phyloP scores from a whole-genome alignment of 2,329 filamentous ascomycete species.

The Cercospora brassicicola region DNA sequence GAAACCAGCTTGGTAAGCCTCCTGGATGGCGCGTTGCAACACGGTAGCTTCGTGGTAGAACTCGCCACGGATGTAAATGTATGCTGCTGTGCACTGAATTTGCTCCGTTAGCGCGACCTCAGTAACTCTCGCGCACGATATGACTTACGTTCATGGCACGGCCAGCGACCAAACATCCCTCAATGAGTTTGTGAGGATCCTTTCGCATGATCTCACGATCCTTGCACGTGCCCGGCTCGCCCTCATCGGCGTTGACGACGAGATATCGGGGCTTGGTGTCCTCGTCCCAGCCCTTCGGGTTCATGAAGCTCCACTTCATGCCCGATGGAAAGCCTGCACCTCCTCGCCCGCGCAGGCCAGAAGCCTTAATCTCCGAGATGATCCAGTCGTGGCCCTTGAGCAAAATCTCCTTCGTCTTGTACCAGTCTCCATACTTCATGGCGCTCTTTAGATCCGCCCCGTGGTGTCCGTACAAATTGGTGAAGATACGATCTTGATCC shows the following conservation, averaged over 20 bases:
- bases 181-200: slow-evolving; percentile 97
- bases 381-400: slow-evolving; percentile 98
- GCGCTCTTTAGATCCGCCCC: slow-evolving; percentile 88
- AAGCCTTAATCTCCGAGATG: slow-evolving; percentile 95
- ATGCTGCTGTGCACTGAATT: slow-evolving; percentile 75
- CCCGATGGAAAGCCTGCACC: slow-evolving; percentile 97
- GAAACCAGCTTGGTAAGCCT: slow-evolving; percentile 89
- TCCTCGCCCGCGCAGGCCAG: slow-evolving; percentile 89
- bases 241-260: slow-evolving; percentile 97
- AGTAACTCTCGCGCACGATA: too few relatives aligned
- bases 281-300: slow-evolving; percentile 99
- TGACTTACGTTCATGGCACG: slow-evolving; percentile 80
- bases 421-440: slow-evolving; percentile 98
- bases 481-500: slow-evolving; percentile 98
- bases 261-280: slow-evolving; percentile 93
- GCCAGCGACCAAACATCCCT: slow-evolving; percentile 93
- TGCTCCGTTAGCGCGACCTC: neutral
- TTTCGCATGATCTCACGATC: slow-evolving; percentile 99
- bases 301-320: slow-evolving; percentile 99
- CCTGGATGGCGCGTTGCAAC: slow-evolving; percentile 92
- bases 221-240: slow-evolving; percentile 98
- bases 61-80: slow-evolving; percentile 99
- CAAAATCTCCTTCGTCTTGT: slow-evolving; percentile 98
- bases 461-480: slow-evolving; percentile 94
- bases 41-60: slow-evolving; percentile 95